Evolutionary conservation across 768 basidiomycete genomes (phyloP), one percentile per base, ranked within the genome.

Genomic region (Daedaleopsis nitida): DNA sequence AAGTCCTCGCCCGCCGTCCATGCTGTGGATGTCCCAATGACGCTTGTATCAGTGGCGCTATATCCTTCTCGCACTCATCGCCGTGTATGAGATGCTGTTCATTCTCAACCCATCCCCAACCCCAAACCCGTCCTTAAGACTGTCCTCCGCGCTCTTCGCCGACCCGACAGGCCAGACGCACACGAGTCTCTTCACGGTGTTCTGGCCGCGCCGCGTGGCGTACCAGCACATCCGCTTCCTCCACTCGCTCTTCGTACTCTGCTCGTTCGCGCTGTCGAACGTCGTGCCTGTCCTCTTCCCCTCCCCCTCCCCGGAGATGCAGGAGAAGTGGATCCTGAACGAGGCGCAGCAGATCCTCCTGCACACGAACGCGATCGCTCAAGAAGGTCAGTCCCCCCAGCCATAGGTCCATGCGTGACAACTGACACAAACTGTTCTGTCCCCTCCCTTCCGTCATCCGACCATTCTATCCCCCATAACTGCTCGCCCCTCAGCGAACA

Each of bases 211-310:
- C 7, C 83, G 90, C 13, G 83, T 89, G 1, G 80, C 84, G 1
- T 89, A 87, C 70, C 92, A 95, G 69, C 89, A 94, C 73, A 81
- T 92, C 61, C 75, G 83, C 39, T 83, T 93, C 72, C 77, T 94
- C 42, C 92, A 91, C 67, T 86, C 92, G 63, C 69, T 91, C 27
- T 93, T 91, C 73, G 74, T 92, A 67, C 87, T 91, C 70, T 68
- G 88, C 58, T 89, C 85, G 34, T 81, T 92, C 42, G 91, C 90
- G 0, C 79, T 93, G 11, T 84, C 82, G 16, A 79, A 87, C 19
- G 85, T 94, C 6, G 83, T 83, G 0, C 92, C 92, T 0, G 83
- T 84, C 34, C 76, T 94, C 57, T 81, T 86, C 63, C 83, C 86
- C 11, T 38, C 64, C 13, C 61, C 67, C 0, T 71, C 75, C 7